Conservation (phyloP, 257 asterid genomes). For the Mitragyna speciosa region DNA sequence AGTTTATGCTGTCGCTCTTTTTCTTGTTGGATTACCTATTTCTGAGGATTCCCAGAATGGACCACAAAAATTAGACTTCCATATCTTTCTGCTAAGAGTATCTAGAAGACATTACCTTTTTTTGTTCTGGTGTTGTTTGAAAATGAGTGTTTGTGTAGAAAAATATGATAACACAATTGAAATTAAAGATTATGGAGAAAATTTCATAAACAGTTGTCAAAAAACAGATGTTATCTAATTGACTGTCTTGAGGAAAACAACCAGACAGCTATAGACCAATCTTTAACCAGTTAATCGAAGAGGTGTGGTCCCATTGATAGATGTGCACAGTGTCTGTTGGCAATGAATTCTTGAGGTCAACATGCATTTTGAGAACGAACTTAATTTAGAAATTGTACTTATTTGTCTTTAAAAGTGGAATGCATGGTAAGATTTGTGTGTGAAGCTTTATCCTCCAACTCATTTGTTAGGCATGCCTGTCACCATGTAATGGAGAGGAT, state of each 20-base stretch:
- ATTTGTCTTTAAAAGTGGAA: not conserved
- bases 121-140: not conserved
- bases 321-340: not conserved
- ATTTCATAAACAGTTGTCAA: too few relatives aligned
- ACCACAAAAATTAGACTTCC: not conserved
- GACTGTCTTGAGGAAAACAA: not conserved
- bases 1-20: not conserved
- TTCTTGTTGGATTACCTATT: conserved; percentile 9
- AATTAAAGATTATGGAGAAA: not conserved
- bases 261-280: not conserved
- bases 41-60: not conserved
- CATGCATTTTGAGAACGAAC: not conserved
- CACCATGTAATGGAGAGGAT: not conserved
- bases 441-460: not conserved
- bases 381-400: not conserved
- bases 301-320: not conserved
- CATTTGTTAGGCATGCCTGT: not conserved
- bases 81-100: not conserved
- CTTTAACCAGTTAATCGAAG: not conserved
- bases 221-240: not conserved
- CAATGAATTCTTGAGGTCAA: conserved; percentile 1
- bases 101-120: not conserved
- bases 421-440: not conserved
- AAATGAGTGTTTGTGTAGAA: not conserved
- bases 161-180: not conserved